Conservation (phyloP, 2,329 filamentous ascomycete genomes). For the Lachnellula arida region DNA sequence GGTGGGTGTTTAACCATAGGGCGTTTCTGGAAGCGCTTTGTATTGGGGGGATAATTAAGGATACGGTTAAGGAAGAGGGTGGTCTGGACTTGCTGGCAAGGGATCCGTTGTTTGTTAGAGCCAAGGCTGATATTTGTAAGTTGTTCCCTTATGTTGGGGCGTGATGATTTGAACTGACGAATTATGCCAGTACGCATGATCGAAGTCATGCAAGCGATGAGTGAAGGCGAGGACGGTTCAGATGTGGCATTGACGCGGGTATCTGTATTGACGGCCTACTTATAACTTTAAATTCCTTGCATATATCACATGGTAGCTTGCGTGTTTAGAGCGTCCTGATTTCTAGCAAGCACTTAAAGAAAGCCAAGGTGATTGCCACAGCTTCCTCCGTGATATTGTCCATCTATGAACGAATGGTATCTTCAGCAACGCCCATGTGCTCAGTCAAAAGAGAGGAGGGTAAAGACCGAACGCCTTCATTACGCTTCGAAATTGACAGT, state of each 20-base stretch:
- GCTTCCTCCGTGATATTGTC: neutral
- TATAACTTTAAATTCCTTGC: conserved; percentile 12
- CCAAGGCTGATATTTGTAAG: conserved; percentile 57
- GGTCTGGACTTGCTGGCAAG: conserved; percentile 42
- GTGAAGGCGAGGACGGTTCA: conserved; percentile 50
- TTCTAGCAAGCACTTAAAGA: neutral
- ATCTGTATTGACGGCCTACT: conserved; percentile 50
- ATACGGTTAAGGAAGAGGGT: conserved; percentile 43
- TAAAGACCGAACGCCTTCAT: neutral
- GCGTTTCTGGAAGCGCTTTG: conserved; percentile 73
- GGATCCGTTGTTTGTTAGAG: conserved; percentile 57
- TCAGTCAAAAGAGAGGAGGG: neutral
- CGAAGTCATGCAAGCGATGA: conserved; percentile 57
- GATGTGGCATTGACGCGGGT: conserved; percentile 57
- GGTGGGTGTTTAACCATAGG: conserved; percentile 81
- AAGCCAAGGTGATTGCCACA: neutral
- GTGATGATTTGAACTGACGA: neutral
- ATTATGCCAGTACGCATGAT: conserved; percentile 51
- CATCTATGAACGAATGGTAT: neutral
- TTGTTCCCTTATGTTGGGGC: conserved; percentile 11
- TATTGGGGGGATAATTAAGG: conserved; percentile 56
- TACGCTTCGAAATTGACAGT: neutral
- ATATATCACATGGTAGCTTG: neutral
- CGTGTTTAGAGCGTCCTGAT: neutral
- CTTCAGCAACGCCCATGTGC: neutral